These are phyloP conservation scores for Kodamaea ohmeri DNA, from an alignment of 1,139 yeast genomes.

Conservation along the genomic window DNA sequence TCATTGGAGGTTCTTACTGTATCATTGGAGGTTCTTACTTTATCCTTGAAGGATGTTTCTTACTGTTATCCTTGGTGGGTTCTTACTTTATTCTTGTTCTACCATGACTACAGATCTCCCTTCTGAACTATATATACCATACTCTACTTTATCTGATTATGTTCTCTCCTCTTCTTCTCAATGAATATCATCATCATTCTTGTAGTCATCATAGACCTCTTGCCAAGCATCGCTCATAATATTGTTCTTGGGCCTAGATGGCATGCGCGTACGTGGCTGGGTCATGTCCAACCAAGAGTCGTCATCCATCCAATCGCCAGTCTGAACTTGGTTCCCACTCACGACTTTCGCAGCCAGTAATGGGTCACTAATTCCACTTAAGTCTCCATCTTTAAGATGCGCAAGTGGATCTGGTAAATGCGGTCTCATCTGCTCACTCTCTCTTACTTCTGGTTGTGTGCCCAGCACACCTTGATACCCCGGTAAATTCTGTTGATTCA, in stretches of 20 bases:
- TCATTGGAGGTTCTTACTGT: too few species aligned
- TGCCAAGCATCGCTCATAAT: conserved; percentile 32
- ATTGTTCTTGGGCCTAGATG: conserved; percentile 16
- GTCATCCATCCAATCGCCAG: conserved; percentile 37
- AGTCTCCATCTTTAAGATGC: conserved; percentile 41
- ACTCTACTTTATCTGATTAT: too few species aligned
- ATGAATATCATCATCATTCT: conserved; percentile 37
- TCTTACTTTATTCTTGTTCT: too few species aligned
- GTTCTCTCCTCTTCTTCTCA: conserved; percentile 4
- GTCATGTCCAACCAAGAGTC: conserved; percentile 29
- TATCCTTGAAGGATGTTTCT: too few species aligned
- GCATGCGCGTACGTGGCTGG: conserved; percentile 17
- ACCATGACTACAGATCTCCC: neutral
- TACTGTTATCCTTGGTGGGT: too few species aligned
- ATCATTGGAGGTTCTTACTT: too few species aligned
- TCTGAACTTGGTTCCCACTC: conserved; percentile 43
- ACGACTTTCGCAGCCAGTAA: conserved; percentile 42
- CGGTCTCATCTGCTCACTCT: conserved; percentile 14
- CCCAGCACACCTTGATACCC: too few species aligned
- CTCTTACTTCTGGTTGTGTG: too few species aligned
- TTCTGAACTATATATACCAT: too few species aligned
- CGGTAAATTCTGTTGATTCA: too few species aligned
- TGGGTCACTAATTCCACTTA: conserved; percentile 28
- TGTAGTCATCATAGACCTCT: conserved; percentile 42
- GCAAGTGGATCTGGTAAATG: conserved; percentile 48